Evolutionary conservation across 495 filamentous ascomycete species (phyloP), one percentile per base, ranked within the genome.

Genomic region (Tirmania nivea): DNA sequence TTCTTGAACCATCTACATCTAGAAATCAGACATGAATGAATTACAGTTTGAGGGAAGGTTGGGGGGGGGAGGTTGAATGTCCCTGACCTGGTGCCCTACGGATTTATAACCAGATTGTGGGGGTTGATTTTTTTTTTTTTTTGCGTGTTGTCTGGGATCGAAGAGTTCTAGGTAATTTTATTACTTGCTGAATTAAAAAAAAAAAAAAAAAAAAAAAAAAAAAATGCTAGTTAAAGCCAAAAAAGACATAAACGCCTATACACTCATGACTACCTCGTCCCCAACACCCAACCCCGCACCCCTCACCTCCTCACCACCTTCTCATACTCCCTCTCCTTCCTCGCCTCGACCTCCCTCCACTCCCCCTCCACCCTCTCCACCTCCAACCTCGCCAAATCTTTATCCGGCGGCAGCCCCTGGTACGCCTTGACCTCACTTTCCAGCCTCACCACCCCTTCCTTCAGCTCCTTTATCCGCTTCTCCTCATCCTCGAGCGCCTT

Each of bases 311-410:
- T 14, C 12, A 45, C 25, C 57, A 78, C 60, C 25, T 60, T 65
- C 53, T 84, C 85, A 64, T 88, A 84, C 57, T 85, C 71, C 31
- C 63, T 71, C 62, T 92, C 83, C 48, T 85, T 73, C 56, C 73
- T 64, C 57, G 65, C 67, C 47, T 68, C 78, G 48, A 84, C 65
- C 17, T 68, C 65, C 25, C 69, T 65, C 34, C 89, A 64, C 60
- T 86, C 78, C 11, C 61, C 65, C 50, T 81, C 73, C 55, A 84
- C 60, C 42, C 70, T 67, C 59, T 81, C 80, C 45, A 89, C 72
- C 63, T 80, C 77, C 14, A 70, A 61, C 55, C 78, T 71, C 21
- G 85, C 84, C 25, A 73, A 71, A 50, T 80, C 73, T 31, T 73
- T 66, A 57, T 89, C 80, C 12, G 75, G 76, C 11, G 86, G 82